phyloP scores from a whole-genome alignment of 1,284 basidiomycete species.

The Grifola frondosa region DNA sequence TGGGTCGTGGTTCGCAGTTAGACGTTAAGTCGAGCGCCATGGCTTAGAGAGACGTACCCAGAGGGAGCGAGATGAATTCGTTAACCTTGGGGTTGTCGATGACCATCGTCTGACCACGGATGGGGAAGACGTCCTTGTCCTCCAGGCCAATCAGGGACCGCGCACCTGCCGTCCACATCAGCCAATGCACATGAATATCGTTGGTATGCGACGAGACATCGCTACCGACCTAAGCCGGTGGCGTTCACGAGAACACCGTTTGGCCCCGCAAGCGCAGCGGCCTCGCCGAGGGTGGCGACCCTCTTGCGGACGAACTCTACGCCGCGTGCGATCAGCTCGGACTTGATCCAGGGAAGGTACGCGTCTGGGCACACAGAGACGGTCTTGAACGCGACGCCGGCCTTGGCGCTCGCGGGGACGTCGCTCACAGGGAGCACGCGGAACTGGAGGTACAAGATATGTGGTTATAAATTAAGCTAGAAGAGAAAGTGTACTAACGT shows the following conservation, averaged over 20 bases:
- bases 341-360: slow-evolving; percentile 50
- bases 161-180: slow-evolving; percentile 48
- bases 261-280: slow-evolving; percentile 36
- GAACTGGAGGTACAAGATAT: slow-evolving; percentile 34
- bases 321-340: slow-evolving; percentile 35
- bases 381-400: slow-evolving; percentile 45
- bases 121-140: slow-evolving; percentile 70
- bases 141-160: slow-evolving; percentile 78
- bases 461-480: background rate
- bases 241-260: slow-evolving; percentile 47
- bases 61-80: slow-evolving; percentile 32
- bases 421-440: slow-evolving; percentile 35
- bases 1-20: slow-evolving; percentile 95
- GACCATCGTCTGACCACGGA: slow-evolving; percentile 85
- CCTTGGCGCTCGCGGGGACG: slow-evolving; percentile 33
- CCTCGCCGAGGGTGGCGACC: slow-evolving; percentile 40
- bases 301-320: slow-evolving; percentile 31
- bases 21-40: slow-evolving; percentile 73
- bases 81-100: slow-evolving; percentile 65
- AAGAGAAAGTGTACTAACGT: slow-evolving; percentile 37
- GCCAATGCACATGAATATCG: background rate
- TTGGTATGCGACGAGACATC: background rate
- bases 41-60: background rate
- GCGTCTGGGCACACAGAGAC: slow-evolving; percentile 46
- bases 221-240: slow-evolving; percentile 41